Evolutionary conservation across 2,329 filamentous ascomycete genomes (phyloP), one percentile per base, ranked within the genome.

Genomic region (Aspergillus glaucus): DNA sequence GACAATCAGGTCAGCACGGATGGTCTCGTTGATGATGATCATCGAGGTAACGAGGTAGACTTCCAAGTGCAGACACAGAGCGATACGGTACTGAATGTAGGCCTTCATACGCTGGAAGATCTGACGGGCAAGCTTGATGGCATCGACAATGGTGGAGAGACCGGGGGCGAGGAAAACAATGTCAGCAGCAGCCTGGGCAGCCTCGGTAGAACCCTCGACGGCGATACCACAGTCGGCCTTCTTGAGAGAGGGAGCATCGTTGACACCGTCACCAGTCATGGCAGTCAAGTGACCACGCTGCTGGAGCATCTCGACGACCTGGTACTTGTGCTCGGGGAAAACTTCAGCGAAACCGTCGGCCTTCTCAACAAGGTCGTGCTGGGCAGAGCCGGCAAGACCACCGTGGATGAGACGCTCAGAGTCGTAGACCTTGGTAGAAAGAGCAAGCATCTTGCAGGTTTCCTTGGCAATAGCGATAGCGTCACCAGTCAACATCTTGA

Each of bases 401-500:
- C 85, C 84, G 72, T 87, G 82, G 60, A 88, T 87, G 57, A 89
- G 79, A 73, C 84, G 85, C 65, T 86, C 82, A 51, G 85, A 88
- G 76, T 88, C 87, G 77, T 88, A 88, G 57, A 89, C 85, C 77
- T 88, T 88, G 67, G 85, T 88, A 60, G 84, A 84, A 51, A 88
- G 81, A 57, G 85, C 84, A 67, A 88, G 78, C 82, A 88, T 88
- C 76, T 87, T 87, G 80, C 85, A 88, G 58, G 85, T 88, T 73
- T 88, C 85, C 76, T 88, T 88, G 51, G 85, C 85, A 57, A 88
- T 88, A 61, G 85, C 85, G 60, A 88, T 86, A 56, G 85, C 85
- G 66, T 88, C 85, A 79, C 85, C 85, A 73, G 85, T 88, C 70
- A 88, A 75, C 85, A 88, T 88, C 81, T 88, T 88, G 59, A 88